Base-by-base conservation (phyloP, 805 yeast genomes). In the Ogataea methanolica region DNA sequence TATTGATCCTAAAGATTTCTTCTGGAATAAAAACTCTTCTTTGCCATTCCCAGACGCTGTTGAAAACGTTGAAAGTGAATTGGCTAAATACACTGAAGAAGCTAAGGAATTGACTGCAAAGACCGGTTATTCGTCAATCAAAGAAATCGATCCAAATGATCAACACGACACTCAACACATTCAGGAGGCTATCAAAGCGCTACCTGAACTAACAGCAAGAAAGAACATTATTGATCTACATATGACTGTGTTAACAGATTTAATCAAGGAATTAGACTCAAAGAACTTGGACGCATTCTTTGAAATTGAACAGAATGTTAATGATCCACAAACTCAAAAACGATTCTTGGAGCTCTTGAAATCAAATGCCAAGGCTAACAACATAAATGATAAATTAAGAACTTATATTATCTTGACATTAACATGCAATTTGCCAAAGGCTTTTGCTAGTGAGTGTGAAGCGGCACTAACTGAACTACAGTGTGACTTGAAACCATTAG, bases 21-120 rank as follows among this genome's bases (percentile, higher is more conserved):
- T 94, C 69, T 94, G 99, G 99, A 71, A 68, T 52, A 75, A 76
- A 51, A 91, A 94, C 67, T 75, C 96, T 12, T 85, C 85, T 43
- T 70, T 88, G 48, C 98, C 99, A 36, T 94, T 94, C 73, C 99
- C 99, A 1, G 97, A 92, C 63, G 98, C 95, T n/a, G 99, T 96
- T 33, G 99, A 94, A 65, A 88, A 88, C 66, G 95, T 96, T 19
- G 98, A 94, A 61, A 68, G 75, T 26, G 97, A 89, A 49, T 74
- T 91, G 50, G 80, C 84, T 49, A 74, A 76, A 46, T 94, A 94
- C 68, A 92, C 91, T 55, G 78, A 79, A 48, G 97, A 89, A 57
- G 96, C 97, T 2, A 85, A 83, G 51, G 95, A 86, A 49, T 74
- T 95, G 44, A 89, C 97, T 1, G 77, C 78, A 42, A 82, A 78